Evolutionary conservation across 495 filamentous ascomycete genomes (phyloP), one percentile per base, ranked within the genome.

Genomic region (Bombardia bombarda): DNA sequence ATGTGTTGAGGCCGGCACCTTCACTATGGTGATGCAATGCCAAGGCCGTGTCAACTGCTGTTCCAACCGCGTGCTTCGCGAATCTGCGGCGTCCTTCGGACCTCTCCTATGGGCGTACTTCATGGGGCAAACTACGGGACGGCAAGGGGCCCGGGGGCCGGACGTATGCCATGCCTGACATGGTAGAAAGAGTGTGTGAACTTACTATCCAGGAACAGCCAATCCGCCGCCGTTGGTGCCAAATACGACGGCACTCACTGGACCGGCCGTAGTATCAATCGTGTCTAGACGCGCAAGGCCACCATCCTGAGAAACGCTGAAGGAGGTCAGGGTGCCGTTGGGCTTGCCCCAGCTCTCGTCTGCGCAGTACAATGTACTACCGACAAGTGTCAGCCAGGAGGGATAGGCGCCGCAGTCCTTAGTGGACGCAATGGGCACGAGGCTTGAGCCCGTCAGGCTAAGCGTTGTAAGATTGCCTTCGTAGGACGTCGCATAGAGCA

Each of bases 401-500:
- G 79, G 73, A 50, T 75, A 72, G 16, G 51, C 47, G 12, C 66
- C 73, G 60, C 78, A 82, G 21, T 59, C 65, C 31, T 68, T 58
- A 22, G 68, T 62, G 17, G 62, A 57, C 26, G 71, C 61, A 32
- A 70, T 42, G 19, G 46, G 46, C 40, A 50, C 52, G 36, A 73
- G 55, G 43, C 51, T 53, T 19, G 30, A 38, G 25, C 45, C 40
- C 33, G 52, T 58, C 32, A 81, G 67, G 34, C 65, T 56, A 17
- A 83, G 66, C 12, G 72, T 70, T 45, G 77, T 76, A 50, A 82
- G 58, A 24, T 62, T 68, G 34, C 79, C 78, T 40, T 63, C 64
- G 67, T 84, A 84, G 19, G 79, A 79, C 10, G 76, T 69, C 45
- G 73, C 75, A 61, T 74, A 82, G 55, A 84, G 65, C 36, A 63